These are phyloP conservation scores for Phoma sp. DNA, from an alignment of 2,329 filamentous ascomycete genomes.

Conservation along the genomic window DNA sequence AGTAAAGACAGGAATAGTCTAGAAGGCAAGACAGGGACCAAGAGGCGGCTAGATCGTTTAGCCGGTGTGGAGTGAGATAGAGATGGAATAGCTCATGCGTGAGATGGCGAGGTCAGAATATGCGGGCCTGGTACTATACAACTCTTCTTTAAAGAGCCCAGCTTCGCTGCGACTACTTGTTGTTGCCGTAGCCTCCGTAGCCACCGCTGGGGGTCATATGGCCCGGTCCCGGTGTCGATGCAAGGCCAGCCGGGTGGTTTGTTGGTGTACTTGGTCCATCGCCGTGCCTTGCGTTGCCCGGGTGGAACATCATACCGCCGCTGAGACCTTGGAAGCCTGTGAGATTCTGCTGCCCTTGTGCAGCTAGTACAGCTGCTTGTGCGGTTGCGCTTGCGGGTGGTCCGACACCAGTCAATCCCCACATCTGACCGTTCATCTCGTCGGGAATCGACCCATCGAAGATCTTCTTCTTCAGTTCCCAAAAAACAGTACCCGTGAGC, in stretches of 20 bases:
- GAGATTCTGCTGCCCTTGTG: slow-evolving; percentile 47
- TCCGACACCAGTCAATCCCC: slow-evolving; percentile 76
- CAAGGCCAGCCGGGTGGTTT: slow-evolving; percentile 59
- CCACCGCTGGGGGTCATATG: slow-evolving; percentile 80
- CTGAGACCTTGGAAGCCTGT: slow-evolving; percentile 44
- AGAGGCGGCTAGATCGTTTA: too few relatives aligned
- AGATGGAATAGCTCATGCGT: neutral
- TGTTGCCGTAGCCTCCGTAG: slow-evolving; percentile 64
- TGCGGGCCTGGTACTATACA: slow-evolving; percentile 9
- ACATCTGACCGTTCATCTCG: slow-evolving; percentile 86
- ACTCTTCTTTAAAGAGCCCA: slow-evolving; percentile 8
- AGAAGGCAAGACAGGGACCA: too few relatives aligned
- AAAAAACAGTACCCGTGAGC: slow-evolving; percentile 92
- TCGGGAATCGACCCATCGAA: slow-evolving; percentile 82
- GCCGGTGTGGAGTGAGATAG: too few relatives aligned
- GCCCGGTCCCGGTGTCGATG: slow-evolving; percentile 62
- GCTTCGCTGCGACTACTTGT: slow-evolving; percentile 9
- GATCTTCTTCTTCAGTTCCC: slow-evolving; percentile 86
- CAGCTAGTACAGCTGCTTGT: slow-evolving; percentile 51
- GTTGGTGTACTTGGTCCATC: slow-evolving; percentile 73
- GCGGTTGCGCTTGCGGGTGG: slow-evolving; percentile 63
- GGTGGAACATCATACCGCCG: slow-evolving; percentile 49
- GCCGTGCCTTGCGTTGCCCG: slow-evolving; percentile 48
- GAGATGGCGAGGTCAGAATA: neutral
- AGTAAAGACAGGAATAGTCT: too few relatives aligned